phyloP scores from a whole-genome alignment of 176 grass and related monocot genomes.

The Phoenix dactylifera region DNA sequence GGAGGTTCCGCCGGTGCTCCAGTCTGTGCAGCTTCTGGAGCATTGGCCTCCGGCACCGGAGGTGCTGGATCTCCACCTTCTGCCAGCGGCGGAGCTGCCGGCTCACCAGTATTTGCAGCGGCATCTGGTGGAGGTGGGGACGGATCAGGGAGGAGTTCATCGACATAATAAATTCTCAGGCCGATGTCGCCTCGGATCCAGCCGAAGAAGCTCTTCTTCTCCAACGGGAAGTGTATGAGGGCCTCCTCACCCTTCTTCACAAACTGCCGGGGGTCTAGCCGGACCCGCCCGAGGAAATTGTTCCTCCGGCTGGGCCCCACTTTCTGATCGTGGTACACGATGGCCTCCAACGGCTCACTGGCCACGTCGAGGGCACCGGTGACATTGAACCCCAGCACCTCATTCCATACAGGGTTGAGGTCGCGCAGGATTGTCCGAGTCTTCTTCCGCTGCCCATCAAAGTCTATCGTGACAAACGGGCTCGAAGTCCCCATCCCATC shows the following conservation, averaged over 20 bases:
- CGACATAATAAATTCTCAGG: slow-evolving; percentile 67
- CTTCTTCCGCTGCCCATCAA: slow-evolving; percentile 79
- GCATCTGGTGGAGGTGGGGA: slow-evolving; percentile 2
- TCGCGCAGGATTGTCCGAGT: slow-evolving; percentile 50
- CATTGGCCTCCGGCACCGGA: background rate
- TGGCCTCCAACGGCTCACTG: slow-evolving; percentile 58
- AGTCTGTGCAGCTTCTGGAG: background rate
- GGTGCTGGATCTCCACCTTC: slow-evolving; percentile 5
- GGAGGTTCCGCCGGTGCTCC: background rate
- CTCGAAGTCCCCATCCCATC: slow-evolving; percentile 84
- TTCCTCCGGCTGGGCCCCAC: slow-evolving; percentile 57
- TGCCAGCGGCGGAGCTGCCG: background rate
- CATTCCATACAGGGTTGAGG: slow-evolving; percentile 77
- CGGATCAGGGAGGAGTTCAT: slow-evolving; percentile 34
- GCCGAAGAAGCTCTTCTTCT: slow-evolving; percentile 70
- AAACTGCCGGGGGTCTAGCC: slow-evolving; percentile 58
- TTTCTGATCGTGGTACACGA: slow-evolving; percentile 52
- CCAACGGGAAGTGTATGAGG: slow-evolving; percentile 61
- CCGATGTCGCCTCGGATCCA: slow-evolving; percentile 81
- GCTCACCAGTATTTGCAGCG: slow-evolving; percentile 9
- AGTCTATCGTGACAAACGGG: slow-evolving; percentile 80
- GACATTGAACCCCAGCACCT: slow-evolving; percentile 63
- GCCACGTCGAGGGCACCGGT: slow-evolving; percentile 10
- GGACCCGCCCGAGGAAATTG: slow-evolving; percentile 77
- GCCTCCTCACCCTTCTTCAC: slow-evolving; percentile 91